Evolutionary conservation across 169 alveolate genomes (phyloP).

Genomic region (Plasmodium relictum): DNA sequence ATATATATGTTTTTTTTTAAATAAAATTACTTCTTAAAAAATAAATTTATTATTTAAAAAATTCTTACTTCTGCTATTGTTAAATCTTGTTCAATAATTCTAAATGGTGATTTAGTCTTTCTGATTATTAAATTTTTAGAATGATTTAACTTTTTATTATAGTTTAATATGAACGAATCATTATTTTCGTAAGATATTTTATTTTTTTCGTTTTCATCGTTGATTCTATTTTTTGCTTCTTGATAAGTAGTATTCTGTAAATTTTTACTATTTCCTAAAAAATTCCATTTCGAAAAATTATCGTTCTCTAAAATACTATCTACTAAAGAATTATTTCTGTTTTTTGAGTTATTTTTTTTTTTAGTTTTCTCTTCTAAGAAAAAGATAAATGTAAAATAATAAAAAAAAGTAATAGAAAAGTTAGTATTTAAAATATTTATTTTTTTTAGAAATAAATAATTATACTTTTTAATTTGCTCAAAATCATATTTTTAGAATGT

Average conservation of each 20-base stretch:
- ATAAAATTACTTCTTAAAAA: not conserved
- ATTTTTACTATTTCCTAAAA: not conserved
- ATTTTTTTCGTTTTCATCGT: not conserved
- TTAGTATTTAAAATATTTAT: too few relatives aligned
- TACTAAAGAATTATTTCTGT: not conserved
- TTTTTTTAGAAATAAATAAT: not conserved
- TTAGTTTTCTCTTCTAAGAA: not conserved
- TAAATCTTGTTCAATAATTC: not conserved
- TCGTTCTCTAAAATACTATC: not conserved
- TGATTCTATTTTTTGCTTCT: not conserved
- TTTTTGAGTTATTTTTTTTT: not conserved
- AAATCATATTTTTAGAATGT: slow-evolving; percentile 65
- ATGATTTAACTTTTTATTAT: not conserved
- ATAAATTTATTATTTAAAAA: not conserved
- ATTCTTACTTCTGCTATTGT: not conserved
- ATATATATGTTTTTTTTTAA: not conserved
- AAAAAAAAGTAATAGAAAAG: not conserved
- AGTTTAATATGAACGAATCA: not conserved
- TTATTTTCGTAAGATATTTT: not conserved
- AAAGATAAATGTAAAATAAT: not conserved
- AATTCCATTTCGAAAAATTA: not conserved
- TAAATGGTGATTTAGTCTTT: not conserved
- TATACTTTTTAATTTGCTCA: slow-evolving; percentile 69
- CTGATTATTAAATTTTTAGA: not conserved
- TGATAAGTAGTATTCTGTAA: too few relatives aligned